Evolutionary conservation across 805 yeast species (phyloP), one percentile per base, ranked within the genome.

Genomic region (Starmera caribaea): DNA sequence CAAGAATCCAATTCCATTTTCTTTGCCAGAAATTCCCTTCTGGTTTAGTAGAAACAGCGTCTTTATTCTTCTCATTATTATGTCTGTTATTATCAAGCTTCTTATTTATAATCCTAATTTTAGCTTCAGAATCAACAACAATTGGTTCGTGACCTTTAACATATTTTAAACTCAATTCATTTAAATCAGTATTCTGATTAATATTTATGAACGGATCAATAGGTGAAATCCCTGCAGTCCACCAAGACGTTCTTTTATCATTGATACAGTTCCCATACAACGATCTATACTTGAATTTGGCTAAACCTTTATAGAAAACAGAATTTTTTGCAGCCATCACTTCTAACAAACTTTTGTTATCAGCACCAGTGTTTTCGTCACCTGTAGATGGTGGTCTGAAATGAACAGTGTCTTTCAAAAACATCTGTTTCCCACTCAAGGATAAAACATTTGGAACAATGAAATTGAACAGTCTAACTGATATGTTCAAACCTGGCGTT

Each of bases 231-330:
- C 84, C 84, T 0, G 94, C 69, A 2, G 94, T 84, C 74, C 83
- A 85, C 81, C 85, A 87, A 13, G 84, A 73, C 4, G 94, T 78
- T 48, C 95, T 73, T 46, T 79, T 79, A 60, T 86, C 96, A 45
- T 86, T 83, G 42, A 79, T 72, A 32, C 83, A 71, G 59, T 87
- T 87, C 6, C 92, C 83, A 53, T 86, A 84, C 35, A 85, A 58
- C 6, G 77, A 58, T 34, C 69, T 67, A 45, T 73, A 56, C 43
- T 69, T 60, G 62, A 86, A 87, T 28, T 43, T 42, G 26, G 63
- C 47, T 33, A 86, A 63, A 1, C 79, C 82, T 45, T 68, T 66
- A 54, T 58, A 71, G 54, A 83, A 86, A 5, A 73, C 65, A 0
- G 90, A 74, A 28, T 64, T 60, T 2, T 75, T 73, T 41, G 71